Conservation (phyloP, 2,329 filamentous ascomycete genomes). For the Penicillium sp. region DNA sequence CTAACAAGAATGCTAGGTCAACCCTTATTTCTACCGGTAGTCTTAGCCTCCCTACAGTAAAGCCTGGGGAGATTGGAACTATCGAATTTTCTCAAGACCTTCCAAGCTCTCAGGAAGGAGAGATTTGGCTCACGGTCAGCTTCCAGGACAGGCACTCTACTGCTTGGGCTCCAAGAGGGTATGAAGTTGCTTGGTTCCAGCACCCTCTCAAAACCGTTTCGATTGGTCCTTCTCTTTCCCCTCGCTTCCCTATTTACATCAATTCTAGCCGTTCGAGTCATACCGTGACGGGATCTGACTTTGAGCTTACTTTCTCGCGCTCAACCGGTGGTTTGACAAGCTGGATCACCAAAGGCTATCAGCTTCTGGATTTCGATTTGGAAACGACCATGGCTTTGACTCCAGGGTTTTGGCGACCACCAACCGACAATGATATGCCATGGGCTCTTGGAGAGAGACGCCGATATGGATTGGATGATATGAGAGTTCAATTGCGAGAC, state of each 20-base stretch:
- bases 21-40: not conserved
- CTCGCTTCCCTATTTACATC: not conserved
- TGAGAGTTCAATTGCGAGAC: slow-evolving; percentile 9
- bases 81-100: slow-evolving; percentile 5
- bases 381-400: slow-evolving; percentile 16
- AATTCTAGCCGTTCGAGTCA: not conserved
- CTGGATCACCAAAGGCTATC: slow-evolving; percentile 5
- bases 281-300: slow-evolving; percentile 43
- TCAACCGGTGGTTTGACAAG: slow-evolving; percentile 8
- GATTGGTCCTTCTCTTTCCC: not conserved
- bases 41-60: not conserved
- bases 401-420: slow-evolving; percentile 38
- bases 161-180: slow-evolving; percentile 57
- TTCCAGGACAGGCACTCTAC: slow-evolving; percentile 50
- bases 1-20: not conserved
- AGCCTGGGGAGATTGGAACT: slow-evolving; percentile 28
- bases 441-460: slow-evolving; percentile 31
- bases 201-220: slow-evolving; percentile 3
- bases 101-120: not conserved
- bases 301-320: slow-evolving; percentile 4
- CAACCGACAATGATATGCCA: slow-evolving; percentile 37
- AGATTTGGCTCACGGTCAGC: slow-evolving; percentile 49
- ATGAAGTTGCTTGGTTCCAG: slow-evolving; percentile 63
- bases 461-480: slow-evolving; percentile 22
- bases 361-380: not conserved